Conservation (phyloP, 2,329 filamentous ascomycete species). For the Cytospora leucostoma region DNA sequence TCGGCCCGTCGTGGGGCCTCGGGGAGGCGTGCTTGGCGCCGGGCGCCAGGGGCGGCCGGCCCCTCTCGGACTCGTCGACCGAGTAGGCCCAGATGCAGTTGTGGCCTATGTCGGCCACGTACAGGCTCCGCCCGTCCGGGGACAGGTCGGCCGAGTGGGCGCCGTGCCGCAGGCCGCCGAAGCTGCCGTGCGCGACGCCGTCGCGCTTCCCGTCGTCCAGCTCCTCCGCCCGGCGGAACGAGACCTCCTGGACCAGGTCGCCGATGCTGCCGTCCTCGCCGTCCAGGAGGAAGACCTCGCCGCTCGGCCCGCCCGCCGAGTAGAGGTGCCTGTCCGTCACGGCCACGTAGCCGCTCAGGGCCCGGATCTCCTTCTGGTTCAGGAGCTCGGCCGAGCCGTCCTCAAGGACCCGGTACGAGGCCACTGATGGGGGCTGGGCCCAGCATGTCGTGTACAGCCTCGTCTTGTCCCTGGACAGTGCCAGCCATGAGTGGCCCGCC, state of each 20-base stretch:
- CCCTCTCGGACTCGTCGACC: conserved; percentile 11
- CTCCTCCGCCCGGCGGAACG: conserved; percentile 25
- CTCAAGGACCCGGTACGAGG: conserved; percentile 23
- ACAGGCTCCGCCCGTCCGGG: conserved; percentile 27
- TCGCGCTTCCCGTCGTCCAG: conserved; percentile 25
- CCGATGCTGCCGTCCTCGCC: conserved; percentile 25
- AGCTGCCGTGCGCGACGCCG: conserved; percentile 27
- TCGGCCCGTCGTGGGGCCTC: conserved; percentile 28
- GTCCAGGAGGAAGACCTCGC: conserved; percentile 23
- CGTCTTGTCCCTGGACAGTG: conserved; percentile 26
- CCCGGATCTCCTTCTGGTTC: conserved; percentile 20
- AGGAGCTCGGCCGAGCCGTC: conserved; percentile 16
- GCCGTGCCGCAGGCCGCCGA: conserved; percentile 29
- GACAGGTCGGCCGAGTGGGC: conserved; percentile 29
- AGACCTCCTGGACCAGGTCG: conserved; percentile 24
- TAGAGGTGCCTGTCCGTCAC: conserved; percentile 21
- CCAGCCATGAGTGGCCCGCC: conserved; percentile 29
- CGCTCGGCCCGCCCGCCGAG: conserved; percentile 25
- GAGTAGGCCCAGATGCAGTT: conserved; percentile 30
- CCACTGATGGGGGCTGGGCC: conserved; percentile 26
- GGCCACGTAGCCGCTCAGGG: conserved; percentile 25
- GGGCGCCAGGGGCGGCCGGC: conserved; percentile 1
- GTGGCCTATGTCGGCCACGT: conserved; percentile 30
- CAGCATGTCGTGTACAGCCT: conserved; percentile 28
- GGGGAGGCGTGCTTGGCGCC: conserved; percentile 21